Conservation (phyloP, 768 basidiomycete species). For the Termitomyces titanicus region DNA sequence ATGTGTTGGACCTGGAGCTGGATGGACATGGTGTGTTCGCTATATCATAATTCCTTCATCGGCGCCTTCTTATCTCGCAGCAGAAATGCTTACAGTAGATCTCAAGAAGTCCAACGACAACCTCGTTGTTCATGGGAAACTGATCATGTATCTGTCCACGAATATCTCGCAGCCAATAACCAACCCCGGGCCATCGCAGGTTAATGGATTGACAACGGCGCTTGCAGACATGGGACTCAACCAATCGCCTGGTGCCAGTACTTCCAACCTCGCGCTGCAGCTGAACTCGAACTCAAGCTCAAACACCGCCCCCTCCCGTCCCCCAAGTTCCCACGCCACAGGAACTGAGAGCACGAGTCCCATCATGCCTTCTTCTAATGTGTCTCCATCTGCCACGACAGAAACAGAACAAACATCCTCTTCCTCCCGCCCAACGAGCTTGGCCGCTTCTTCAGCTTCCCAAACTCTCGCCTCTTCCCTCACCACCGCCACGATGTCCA, state of each 20-base stretch:
- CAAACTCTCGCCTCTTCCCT: constrained; percentile 21
- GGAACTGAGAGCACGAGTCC: constrained; percentile 40
- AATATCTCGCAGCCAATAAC: constrained; percentile 81
- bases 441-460: constrained; percentile 14
- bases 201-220: constrained; percentile 53
- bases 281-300: no score
- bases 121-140: constrained; percentile 94
- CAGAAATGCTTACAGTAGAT: constrained; percentile 96
- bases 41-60: neutral
- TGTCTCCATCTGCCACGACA: constrained; percentile 19
- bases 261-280: constrained; percentile 45
- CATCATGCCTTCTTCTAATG: constrained; percentile 35
- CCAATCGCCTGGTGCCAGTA: constrained; percentile 56
- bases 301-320: constrained; percentile 50
- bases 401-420: constrained; percentile 22
- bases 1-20: constrained; percentile 87
- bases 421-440: constrained; percentile 27
- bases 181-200: constrained; percentile 78
- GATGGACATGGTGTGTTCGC: constrained; percentile 83
- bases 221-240: constrained; percentile 60
- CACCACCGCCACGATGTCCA: constrained; percentile 20
- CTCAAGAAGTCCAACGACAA: constrained; percentile 99
- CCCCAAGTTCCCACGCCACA: constrained; percentile 65
- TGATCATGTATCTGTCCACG: constrained; percentile 94
- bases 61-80: constrained; percentile 7